Evolutionary conservation across 192 early-diverging fungal species (phyloP).

Genomic region (Backusella luteola): DNA sequence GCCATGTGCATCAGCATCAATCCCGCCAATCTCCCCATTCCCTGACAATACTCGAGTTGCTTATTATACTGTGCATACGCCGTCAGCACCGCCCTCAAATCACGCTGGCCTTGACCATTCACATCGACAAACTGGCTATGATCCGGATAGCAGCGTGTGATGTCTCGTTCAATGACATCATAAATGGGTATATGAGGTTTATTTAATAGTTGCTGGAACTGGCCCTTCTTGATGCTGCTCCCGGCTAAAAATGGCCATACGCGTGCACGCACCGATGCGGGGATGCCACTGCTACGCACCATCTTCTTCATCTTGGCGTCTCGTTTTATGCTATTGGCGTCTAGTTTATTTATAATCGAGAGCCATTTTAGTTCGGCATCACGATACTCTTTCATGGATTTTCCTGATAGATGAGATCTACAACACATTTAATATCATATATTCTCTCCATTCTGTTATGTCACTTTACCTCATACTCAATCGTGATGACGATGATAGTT

Average conservation of each 20-base stretch:
- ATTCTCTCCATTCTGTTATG: neutral
- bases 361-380: constrained; percentile 48
- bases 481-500: neutral
- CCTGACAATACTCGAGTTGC: constrained; percentile 90
- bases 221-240: constrained; percentile 42
- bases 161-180: constrained; percentile 90
- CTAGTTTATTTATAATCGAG: constrained; percentile 31
- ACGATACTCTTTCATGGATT: constrained; percentile 39
- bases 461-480: neutral
- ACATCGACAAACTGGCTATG: constrained; percentile 74
- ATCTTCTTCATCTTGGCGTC: constrained; percentile 68
- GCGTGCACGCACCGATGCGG: constrained; percentile 66
- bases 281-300: constrained; percentile 60
- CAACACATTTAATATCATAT: too few relatives aligned
- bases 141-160: constrained; percentile 82
- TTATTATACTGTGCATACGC: constrained; percentile 89
- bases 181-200: constrained; percentile 55
- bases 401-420: constrained; percentile 12
- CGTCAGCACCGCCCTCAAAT: constrained; percentile 72
- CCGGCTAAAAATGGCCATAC: constrained; percentile 69
- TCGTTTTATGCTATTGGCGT: constrained; percentile 36
- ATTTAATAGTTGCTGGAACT: neutral
- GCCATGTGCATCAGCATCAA: constrained; percentile 86
- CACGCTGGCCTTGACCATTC: constrained; percentile 68
- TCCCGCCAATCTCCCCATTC: constrained; percentile 91